phyloP scores from a whole-genome alignment of 2,329 filamentous ascomycete genomes.

The Berkeleyomyces basicola region DNA sequence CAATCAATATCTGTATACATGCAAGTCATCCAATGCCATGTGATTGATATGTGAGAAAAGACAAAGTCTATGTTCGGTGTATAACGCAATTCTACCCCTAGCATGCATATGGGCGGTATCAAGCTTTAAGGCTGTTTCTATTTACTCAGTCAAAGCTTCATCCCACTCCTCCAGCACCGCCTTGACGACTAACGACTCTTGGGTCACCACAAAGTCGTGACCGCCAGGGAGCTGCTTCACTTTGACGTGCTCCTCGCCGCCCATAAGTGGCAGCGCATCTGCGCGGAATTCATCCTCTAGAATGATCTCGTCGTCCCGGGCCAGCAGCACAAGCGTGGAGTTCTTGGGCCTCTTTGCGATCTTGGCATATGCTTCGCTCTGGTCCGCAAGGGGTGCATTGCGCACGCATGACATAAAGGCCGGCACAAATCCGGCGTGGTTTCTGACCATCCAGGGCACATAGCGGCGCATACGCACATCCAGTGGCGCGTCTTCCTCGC shows the following conservation, averaged over 20 bases:
- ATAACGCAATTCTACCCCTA: not conserved
- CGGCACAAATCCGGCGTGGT: constrained; percentile 41
- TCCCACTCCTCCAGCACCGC: constrained; percentile 4
- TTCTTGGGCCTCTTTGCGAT: constrained; percentile 27
- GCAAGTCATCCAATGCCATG: not conserved
- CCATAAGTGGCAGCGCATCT: constrained; percentile 34
- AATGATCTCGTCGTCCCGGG: constrained; percentile 35
- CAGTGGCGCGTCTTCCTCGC: constrained; percentile 21
- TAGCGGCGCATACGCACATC: constrained; percentile 32
- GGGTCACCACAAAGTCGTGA: constrained; percentile 38
- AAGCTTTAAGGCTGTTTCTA: not conserved
- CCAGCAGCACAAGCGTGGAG: constrained; percentile 36
- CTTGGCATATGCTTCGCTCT: constrained; percentile 33
- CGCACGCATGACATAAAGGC: constrained; percentile 43
- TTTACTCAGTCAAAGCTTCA: not conserved
- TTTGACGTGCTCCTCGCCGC: constrained; percentile 30
- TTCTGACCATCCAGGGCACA: constrained; percentile 40
- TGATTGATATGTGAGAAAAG: not conserved
- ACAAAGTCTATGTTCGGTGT: not conserved
- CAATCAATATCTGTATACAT: not conserved
- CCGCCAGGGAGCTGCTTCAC: constrained; percentile 37
- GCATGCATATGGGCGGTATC: not conserved
- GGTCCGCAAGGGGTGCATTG: constrained; percentile 35
- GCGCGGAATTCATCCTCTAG: constrained; percentile 30
- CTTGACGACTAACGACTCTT: constrained; percentile 7